Evolutionary conservation across 805 yeast species (phyloP).

Genomic region (Wickerhamomyces bisporus): DNA sequence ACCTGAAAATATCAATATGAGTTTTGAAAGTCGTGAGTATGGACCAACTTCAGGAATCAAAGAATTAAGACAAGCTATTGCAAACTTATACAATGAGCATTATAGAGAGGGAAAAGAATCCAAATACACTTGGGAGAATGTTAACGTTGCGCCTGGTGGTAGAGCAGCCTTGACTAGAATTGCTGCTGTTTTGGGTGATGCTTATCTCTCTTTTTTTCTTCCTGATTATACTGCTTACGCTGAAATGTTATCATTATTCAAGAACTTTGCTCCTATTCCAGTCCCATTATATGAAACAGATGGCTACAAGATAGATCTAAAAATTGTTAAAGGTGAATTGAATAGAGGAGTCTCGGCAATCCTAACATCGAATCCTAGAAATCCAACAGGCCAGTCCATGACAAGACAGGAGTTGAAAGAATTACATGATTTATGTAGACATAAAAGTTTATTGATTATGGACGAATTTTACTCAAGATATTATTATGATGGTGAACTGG

Average conservation of each 20-base stretch:
- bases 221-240: constrained; percentile 66
- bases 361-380: constrained; percentile 56
- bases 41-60: constrained; percentile 57
- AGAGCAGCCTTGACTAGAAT: constrained; percentile 58
- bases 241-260: constrained; percentile 57
- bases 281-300: constrained; percentile 55
- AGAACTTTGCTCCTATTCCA: constrained; percentile 59
- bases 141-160: constrained; percentile 61
- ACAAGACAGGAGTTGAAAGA: constrained; percentile 40
- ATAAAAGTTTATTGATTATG: constrained; percentile 51
- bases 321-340: constrained; percentile 46
- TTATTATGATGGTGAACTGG: constrained; percentile 50
- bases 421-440: constrained; percentile 48
- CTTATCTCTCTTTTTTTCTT: constrained; percentile 52
- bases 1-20: constrained; percentile 42
- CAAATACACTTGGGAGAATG: constrained; percentile 56
- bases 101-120: constrained; percentile 44
- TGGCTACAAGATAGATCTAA: constrained; percentile 50
- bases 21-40: constrained; percentile 47
- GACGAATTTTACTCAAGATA: constrained; percentile 60
- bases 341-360: constrained; percentile 54
- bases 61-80: constrained; percentile 52
- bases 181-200: constrained; percentile 54
- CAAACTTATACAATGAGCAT: constrained; percentile 48
- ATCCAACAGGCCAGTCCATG: constrained; percentile 56